Evolutionary conservation across 495 filamentous ascomycete species (phyloP).

Genomic region (Penicillium chermesinum): DNA sequence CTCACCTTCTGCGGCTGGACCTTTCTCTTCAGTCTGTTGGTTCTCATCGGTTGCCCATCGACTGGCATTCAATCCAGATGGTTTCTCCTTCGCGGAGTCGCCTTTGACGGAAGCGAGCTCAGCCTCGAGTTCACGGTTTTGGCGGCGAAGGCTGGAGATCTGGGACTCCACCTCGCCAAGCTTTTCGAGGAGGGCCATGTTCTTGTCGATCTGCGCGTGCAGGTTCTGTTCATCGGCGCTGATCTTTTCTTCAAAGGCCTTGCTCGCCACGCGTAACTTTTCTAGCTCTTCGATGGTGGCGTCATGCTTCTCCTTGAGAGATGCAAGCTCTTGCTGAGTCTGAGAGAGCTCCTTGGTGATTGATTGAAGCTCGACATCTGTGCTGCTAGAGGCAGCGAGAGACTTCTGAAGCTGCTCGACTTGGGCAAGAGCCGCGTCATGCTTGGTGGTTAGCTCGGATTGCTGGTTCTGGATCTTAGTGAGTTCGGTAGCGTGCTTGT

Average conservation of each 20-base stretch:
- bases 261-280: constrained; percentile 25
- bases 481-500: constrained; percentile 29
- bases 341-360: constrained; percentile 31
- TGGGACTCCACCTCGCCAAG: constrained; percentile 39
- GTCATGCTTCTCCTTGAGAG: constrained; percentile 31
- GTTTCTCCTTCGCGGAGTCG: constrained; percentile 22
- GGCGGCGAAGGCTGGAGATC: constrained; percentile 36
- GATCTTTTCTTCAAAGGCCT: constrained; percentile 34
- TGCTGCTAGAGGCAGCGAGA: constrained; percentile 22
- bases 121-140: constrained; percentile 43
- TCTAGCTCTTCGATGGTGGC: constrained; percentile 28
- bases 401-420: constrained; percentile 35
- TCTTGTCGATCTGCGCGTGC: constrained; percentile 46
- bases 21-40: constrained; percentile 29
- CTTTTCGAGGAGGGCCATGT: constrained; percentile 44
- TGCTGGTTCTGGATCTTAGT: constrained; percentile 30
- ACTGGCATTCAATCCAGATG: constrained; percentile 34
- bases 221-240: constrained; percentile 33
- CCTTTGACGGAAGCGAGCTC: constrained; percentile 39
- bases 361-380: constrained; percentile 32
- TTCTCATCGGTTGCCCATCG: constrained; percentile 37
- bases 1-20: constrained; percentile 48
- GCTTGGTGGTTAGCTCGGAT: constrained; percentile 29
- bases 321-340: constrained; percentile 31
- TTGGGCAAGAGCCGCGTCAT: constrained; percentile 23